Conservation (phyloP, 2,329 filamentous ascomycete species). For the Pseudocercospora macadamiae region DNA sequence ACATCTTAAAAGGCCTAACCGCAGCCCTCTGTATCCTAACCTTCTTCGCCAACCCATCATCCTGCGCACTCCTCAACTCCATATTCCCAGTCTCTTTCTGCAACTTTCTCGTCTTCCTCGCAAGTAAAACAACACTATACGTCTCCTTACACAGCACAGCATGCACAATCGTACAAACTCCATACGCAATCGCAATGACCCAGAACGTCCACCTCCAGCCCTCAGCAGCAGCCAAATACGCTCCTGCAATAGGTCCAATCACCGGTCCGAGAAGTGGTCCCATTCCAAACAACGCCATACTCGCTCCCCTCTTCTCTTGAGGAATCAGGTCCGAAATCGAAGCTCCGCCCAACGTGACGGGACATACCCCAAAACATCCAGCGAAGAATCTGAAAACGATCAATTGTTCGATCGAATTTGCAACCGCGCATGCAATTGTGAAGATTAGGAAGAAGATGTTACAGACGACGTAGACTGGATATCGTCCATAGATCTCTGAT, state of each 20-base stretch:
- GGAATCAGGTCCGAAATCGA: constrained; percentile 24
- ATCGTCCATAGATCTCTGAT: constrained; percentile 37
- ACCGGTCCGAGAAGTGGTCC: constrained; percentile 41
- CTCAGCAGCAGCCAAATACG: constrained; percentile 51
- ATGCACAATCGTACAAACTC: constrained; percentile 34
- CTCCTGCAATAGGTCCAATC: constrained; percentile 54
- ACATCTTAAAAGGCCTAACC: constrained; percentile 57
- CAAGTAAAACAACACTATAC: constrained; percentile 51
- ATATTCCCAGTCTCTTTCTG: constrained; percentile 52
- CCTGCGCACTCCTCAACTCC: constrained; percentile 43
- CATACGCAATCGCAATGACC: constrained; percentile 45
- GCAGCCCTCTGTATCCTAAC: constrained; percentile 49
- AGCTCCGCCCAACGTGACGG: constrained; percentile 35
- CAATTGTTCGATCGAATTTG: constrained; percentile 29
- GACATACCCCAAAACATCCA: constrained; percentile 54
- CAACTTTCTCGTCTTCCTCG: constrained; percentile 48
- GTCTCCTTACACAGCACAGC: constrained; percentile 50
- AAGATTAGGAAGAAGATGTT: constrained; percentile 37
- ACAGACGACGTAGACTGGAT: constrained; percentile 32
- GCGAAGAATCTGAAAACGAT: constrained; percentile 39
- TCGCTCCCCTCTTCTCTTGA: constrained; percentile 22
- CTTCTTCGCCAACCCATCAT: constrained; percentile 41
- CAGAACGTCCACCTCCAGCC: constrained; percentile 60
- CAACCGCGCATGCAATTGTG: constrained; percentile 35
- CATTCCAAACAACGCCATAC: constrained; percentile 28